A percentile compares a stretch with the other conserved stretches of the same genome.
phyloP scores from a whole-genome alignment of 2,329 filamentous ascomycete species.

The Hirsutella minnesotensis region DNA sequence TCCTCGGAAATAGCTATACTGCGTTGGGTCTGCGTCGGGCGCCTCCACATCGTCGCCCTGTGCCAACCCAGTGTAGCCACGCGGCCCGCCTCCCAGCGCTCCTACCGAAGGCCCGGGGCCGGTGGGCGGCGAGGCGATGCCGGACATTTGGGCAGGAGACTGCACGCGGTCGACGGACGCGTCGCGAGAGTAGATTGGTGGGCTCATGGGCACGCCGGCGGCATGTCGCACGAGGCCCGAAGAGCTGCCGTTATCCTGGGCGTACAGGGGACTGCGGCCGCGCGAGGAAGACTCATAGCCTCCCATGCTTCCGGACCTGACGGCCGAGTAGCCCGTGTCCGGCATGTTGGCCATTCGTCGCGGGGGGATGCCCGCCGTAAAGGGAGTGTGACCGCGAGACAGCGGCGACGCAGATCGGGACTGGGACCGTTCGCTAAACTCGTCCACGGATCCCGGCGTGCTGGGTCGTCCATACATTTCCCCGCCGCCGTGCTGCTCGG shows the following conservation, averaged over 20 bases:
- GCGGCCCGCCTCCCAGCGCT: conserved; percentile 44
- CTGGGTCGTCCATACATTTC: conserved; percentile 53
- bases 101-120: conserved; percentile 31
- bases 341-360: conserved; percentile 9
- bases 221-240: conserved; percentile 41
- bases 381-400: conserved; percentile 19
- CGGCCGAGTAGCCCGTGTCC: conserved; percentile 13
- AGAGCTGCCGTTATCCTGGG: conserved; percentile 39
- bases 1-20: conserved; percentile 47
- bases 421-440: conserved; percentile 24
- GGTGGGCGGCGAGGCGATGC: background rate
- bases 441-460: conserved; percentile 44
- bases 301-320: conserved; percentile 9
- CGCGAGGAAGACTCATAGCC: conserved; percentile 15
- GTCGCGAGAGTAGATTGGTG: conserved; percentile 12
- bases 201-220: conserved; percentile 35
- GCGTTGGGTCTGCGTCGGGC: conserved; percentile 28
- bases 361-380: conserved; percentile 17
- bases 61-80: conserved; percentile 47
- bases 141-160: background rate
- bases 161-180: conserved; percentile 12
- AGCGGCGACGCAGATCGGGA: conserved; percentile 40
- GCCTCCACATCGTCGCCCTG: conserved; percentile 34
- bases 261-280: conserved; percentile 36
- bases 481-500: conserved; percentile 73